Evolutionary conservation across 1,284 basidiomycete genomes (phyloP), one percentile per base, ranked within the genome.

Genomic region (Cryptococcus sp.): DNA sequence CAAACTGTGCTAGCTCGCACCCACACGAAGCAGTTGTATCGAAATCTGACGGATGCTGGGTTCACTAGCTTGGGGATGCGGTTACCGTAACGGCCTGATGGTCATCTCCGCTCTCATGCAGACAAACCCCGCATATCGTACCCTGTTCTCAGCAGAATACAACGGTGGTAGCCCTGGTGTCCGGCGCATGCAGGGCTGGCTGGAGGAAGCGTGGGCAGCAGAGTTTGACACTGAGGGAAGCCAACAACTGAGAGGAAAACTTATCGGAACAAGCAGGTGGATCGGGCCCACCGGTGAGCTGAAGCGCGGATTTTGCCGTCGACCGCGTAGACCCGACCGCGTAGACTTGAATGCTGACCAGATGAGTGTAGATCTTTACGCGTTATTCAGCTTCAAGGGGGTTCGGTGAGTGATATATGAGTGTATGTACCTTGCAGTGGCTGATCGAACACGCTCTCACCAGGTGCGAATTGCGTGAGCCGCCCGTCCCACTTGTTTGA

Each of bases 21-120:
- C 2, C 8, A 4, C 8, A 10, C 31, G 31, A 35, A 2, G 5
- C 31, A 8, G 10, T 13, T 8, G 7, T 13, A 4, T 8, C 31
- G 31, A 35, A 35, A 50, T 13, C 41, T 56, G 41, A 59, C 47
- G 35, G 31, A 2, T 8, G 31, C 31, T 35, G 23, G 5, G 10
- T 50, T 13, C 11, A 3, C 16, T 39, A 73, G 70, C 69, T 6
- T 80, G 78, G 77, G 77, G 78, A 15, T 80, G 78, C 57, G 77
- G 78, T 17, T 93, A 93, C 72, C 87, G 91, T 35, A 93, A 93
- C 72, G 91, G 88, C 68, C 68, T 90, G 56, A 93, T 94, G 88
- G 81, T 83, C 4, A 90, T 91, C 63, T 82, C 88, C 0, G 83
- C 86, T 5, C 81, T 93, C 17, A 84, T 89, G 80, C 81, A 82